Percentiles rank a stretch among this genome's conserved stretches.
phyloP scores from a whole-genome alignment of 805 yeast genomes.

The Candida nitratophila region DNA sequence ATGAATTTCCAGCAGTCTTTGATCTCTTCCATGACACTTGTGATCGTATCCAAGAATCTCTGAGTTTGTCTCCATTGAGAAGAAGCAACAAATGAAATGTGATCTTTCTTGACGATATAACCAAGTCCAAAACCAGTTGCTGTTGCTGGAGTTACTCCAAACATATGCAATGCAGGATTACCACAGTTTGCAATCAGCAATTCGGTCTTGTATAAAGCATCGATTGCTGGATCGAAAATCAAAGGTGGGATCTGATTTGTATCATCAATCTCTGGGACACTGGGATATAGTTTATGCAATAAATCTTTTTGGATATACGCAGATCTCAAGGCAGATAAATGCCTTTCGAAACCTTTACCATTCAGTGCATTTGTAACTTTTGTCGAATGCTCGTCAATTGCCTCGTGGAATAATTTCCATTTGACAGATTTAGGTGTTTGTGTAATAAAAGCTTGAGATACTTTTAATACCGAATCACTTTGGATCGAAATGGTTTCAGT shows the following conservation, averaged over 20 bases:
- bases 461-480: constrained; percentile 38
- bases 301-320: constrained; percentile 42
- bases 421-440: constrained; percentile 37
- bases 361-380: constrained; percentile 44
- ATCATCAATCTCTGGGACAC: constrained; percentile 26
- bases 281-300: constrained; percentile 39
- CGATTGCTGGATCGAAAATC: constrained; percentile 35
- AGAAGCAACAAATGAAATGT: constrained; percentile 42
- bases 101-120: constrained; percentile 45
- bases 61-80: constrained; percentile 57
- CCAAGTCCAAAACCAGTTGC: constrained; percentile 56
- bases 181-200: constrained; percentile 48
- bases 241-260: constrained; percentile 30
- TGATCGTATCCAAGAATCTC: constrained; percentile 46
- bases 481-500: constrained; percentile 66
- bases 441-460: constrained; percentile 61
- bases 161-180: constrained; percentile 49
- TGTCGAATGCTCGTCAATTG: constrained; percentile 45
- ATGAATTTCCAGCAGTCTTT: constrained; percentile 27
- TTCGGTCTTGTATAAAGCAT: constrained; percentile 29
- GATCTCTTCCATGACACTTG: constrained; percentile 42
- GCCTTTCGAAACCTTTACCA: constrained; percentile 70
- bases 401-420: constrained; percentile 41
- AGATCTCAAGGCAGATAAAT: constrained; percentile 56
- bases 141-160: constrained; percentile 55